phyloP scores from a whole-genome alignment of 2,329 filamentous ascomycete species.

The Phialemonium atrogriseum region DNA sequence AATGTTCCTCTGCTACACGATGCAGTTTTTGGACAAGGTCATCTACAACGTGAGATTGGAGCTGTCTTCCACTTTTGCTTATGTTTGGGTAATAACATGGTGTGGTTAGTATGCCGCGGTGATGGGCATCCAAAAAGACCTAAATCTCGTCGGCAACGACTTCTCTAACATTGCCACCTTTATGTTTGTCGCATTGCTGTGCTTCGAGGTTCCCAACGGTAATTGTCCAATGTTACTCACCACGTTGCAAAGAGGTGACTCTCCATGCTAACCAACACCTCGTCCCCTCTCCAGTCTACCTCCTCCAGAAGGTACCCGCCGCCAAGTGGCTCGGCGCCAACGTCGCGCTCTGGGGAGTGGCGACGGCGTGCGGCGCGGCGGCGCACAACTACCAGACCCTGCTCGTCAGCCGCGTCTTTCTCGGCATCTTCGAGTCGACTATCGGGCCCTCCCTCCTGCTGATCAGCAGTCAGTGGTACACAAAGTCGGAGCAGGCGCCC shows the following conservation, averaged over 20 bases:
- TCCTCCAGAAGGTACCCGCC: constrained; percentile 52
- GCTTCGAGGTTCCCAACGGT: constrained; percentile 54
- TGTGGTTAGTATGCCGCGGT: constrained; percentile 50
- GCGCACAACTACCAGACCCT: constrained; percentile 44
- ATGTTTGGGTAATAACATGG: too few species aligned
- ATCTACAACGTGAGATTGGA: constrained; percentile 50
- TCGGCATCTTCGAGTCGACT: constrained; percentile 53
- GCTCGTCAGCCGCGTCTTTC: constrained; percentile 46
- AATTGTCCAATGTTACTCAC: too few species aligned
- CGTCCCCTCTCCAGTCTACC: constrained; percentile 42
- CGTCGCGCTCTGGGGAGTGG: constrained; percentile 50
- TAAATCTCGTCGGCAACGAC: constrained; percentile 48
- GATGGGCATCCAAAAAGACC: constrained; percentile 51
- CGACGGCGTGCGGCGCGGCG: constrained; percentile 44
- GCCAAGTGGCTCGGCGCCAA: constrained; percentile 54
- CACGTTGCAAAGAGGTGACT: too few species aligned
- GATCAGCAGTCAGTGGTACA: constrained; percentile 53
- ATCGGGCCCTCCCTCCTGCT: constrained; percentile 53
- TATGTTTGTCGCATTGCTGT: constrained; percentile 53
- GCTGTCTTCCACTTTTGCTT: too few species aligned
- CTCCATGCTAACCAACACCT: too few species aligned
- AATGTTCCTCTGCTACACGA: constrained; percentile 54
- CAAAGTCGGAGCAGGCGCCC: constrained; percentile 46
- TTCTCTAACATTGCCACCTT: constrained; percentile 55
- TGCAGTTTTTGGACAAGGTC: constrained; percentile 58